Conservation (phyloP, 257 asterid species). For the Solanum chiquidenum region DNA sequence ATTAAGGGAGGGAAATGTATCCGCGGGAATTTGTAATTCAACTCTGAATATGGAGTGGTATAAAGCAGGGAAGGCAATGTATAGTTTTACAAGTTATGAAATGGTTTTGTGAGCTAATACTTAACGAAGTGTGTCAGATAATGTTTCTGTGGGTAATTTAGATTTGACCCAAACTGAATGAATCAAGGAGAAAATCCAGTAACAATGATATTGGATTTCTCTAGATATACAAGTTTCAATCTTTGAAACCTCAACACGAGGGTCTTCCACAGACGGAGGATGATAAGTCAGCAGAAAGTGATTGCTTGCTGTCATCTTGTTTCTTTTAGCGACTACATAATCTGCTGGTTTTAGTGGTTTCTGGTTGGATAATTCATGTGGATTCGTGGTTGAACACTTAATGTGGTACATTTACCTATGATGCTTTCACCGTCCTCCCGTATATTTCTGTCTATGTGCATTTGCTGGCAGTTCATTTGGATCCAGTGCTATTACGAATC, state of each 20-base stretch:
- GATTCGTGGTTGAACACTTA: neutral
- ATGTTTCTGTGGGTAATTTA: neutral
- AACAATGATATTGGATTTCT: neutral
- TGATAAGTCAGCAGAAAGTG: neutral
- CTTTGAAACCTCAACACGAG: neutral
- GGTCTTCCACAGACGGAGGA: neutral
- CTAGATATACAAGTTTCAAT: neutral
- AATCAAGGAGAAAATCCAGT: neutral
- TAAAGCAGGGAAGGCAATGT: neutral
- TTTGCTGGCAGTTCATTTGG: neutral
- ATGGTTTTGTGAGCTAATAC: neutral
- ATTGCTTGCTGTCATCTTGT: neutral
- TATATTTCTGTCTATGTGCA: neutral
- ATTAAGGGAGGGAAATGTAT: neutral
- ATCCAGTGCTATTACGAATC: neutral
- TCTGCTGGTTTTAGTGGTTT: neutral
- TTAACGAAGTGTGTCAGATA: neutral
- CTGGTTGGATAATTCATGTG: neutral
- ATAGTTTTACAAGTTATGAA: neutral
- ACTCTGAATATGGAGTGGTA: neutral
- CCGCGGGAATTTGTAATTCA: neutral
- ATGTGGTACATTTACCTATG: neutral
- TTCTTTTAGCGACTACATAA: neutral
- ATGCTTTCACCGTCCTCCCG: neutral
- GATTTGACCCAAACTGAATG: neutral